Evolutionary conservation across 768 basidiomycete genomes (phyloP), one percentile per base, ranked within the genome.

Genomic region (Termitomyces sp.): DNA sequence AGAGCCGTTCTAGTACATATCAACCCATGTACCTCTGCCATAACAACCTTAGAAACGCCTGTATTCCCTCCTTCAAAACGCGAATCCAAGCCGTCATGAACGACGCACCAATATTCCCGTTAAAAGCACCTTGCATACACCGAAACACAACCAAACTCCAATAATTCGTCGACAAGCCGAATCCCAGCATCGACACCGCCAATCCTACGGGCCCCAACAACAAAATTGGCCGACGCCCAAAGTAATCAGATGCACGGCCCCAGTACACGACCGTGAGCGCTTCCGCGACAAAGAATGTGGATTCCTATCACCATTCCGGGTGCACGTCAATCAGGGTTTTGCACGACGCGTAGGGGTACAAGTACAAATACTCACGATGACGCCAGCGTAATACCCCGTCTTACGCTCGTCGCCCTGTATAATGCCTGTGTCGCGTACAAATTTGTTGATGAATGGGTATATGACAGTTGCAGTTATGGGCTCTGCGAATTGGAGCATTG

Each of bases 351-450:
- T 8, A 17, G 37, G 7, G 35, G n/a, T 34, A 0, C 66, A 64
- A 19, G 60, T 26, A n/a, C 30, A 4, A n/a, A n/a, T n/a, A 61
- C 71, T 58, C 53, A 77, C 78, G 30, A 79, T 73, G 28, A 78
- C 55, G 5, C 78, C 78, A 42, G 76, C 78, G 61, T 75, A 80
- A 60, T 78, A 79, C 2, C 78, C 78, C 5, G 72, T 76, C 56
- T 71, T 74, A 5, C 62, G 65, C 57, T 78, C 77, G 45, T 79
- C 74, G 3, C 77, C 76, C 19, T 66, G 60, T 4, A 74, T 76
- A 14, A 80, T 66, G 1, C 75, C 76, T 2, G 71, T 73, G 21
- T 72, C 71, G 45, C 74, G 67, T 28, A 79, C 70, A 17, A 77
- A 69, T 52, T 78, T 68, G 51, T 71, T 72, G 42, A 77, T 67